Base-by-base conservation (phyloP, 2,329 filamentous ascomycete genomes). In the Geoglossum cookeanum region DNA sequence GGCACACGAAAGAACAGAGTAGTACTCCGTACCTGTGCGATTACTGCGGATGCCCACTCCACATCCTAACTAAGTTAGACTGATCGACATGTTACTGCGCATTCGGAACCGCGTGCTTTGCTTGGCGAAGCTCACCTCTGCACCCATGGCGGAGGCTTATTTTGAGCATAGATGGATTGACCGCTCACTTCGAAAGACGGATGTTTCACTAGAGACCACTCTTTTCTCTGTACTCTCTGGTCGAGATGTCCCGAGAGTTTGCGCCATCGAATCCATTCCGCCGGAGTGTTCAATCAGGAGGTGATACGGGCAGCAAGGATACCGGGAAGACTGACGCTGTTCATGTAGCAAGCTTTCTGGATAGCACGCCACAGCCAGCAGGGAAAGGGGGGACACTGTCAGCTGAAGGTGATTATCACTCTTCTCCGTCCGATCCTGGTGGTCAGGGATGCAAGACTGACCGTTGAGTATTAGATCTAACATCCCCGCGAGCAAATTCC, bases 191-290 rank as follows among this genome's bases (percentile, higher is more conserved):
- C 48, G 32, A n/a, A 32, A 22, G 29, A 52, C 48, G 33, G 33
- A 53, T 53, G 37, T 35, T 35, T n/a, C 33, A 37, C n/a, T 53
- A n/a, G 30, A 37, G 7, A 53, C 22, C n/a, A n/a, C 15, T 17
- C 33, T 35, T n/a, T 32, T 3, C 32, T 33, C 17, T 35, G 7
- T n/a, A 37, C 6, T 6, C 13, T 15, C 30, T 33, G 30, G 30
- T 35, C 49, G 9, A 37, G n/a, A 55, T 55, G 54, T 45, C 44
- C 32, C 54, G n/a, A 44, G 54, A 55, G 11, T 55, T 48, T 44
- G 54, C 54, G 37, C 44, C 54, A 8, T 55, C 54, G 37, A 55
- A 55, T 37, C 54, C 54, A 39, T 55, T 55, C 54, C 54, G 54
- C 37, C 54, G 54, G n/a, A 55, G 54, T 37, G 32, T 17, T 53